These are phyloP conservation scores for Harrya chromipes DNA, from an alignment of 768 basidiomycete species.

Conservation along the genomic window DNA sequence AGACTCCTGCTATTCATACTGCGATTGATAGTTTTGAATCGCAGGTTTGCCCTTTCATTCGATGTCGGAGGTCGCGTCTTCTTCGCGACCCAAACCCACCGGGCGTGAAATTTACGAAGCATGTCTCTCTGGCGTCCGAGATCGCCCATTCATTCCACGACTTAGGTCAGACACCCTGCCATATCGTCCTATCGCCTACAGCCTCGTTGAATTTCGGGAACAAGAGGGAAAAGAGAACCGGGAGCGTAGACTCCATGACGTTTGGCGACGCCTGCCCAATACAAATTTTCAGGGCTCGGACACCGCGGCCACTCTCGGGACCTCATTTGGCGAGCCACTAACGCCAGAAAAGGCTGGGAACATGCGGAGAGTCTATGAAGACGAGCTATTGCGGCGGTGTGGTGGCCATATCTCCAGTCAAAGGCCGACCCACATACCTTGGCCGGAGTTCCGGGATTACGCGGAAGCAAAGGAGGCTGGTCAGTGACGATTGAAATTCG, in stretches of 20 bases:
- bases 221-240: constrained; percentile 62
- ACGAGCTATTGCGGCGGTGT: constrained; percentile 64
- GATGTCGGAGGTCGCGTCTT: constrained; percentile 26
- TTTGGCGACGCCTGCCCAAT: constrained; percentile 60
- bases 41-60: constrained; percentile 19
- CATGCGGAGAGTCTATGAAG: constrained; percentile 69
- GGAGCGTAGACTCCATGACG: constrained; percentile 53
- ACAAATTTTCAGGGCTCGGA: constrained; percentile 26
- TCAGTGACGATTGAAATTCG: constrained; percentile 35
- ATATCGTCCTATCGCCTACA: constrained; percentile 41
- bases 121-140: constrained; percentile 48
- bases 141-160: constrained; percentile 55
- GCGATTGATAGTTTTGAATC: constrained; percentile 15
- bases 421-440: constrained; percentile 49
- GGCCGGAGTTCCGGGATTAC: constrained; percentile 73
- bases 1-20: constrained; percentile 7
- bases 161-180: constrained; percentile 52
- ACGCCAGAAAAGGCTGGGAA: constrained; percentile 56
- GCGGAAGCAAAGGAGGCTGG: constrained; percentile 81
- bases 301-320: constrained; percentile 16
- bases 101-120: constrained; percentile 53
- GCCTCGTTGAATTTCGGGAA: constrained; percentile 60
- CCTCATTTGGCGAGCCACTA: constrained; percentile 27
- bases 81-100: constrained; percentile 30
- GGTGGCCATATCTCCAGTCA: constrained; percentile 42